These are phyloP conservation scores for Phytophthora kernoviae DNA, from an alignment of 352 stramenopile genomes.

Conservation along the genomic window DNA sequence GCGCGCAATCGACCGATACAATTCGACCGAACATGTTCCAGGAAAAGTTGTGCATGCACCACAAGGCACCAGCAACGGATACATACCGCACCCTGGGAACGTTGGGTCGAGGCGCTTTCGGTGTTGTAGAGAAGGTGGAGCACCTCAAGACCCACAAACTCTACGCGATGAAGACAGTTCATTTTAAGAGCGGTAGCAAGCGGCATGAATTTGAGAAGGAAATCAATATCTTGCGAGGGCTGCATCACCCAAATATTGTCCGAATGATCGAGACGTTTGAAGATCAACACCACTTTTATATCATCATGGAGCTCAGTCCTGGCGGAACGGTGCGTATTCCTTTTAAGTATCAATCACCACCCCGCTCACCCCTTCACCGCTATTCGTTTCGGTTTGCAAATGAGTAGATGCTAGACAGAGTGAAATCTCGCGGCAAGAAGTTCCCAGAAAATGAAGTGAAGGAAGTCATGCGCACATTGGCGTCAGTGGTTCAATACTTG, in stretches of 20 bases:
- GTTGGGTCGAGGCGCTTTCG: slow-evolving; percentile 74
- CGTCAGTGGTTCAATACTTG: slow-evolving; percentile 82
- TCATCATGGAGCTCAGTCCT: slow-evolving; percentile 85
- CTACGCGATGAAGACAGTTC: slow-evolving; percentile 85
- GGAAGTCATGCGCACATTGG: slow-evolving; percentile 59
- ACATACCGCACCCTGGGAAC: slow-evolving; percentile 59
- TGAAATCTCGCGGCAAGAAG: slow-evolving; percentile 49
- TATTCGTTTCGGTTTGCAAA: too few species aligned
- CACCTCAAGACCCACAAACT: slow-evolving; percentile 66
- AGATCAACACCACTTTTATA: slow-evolving; percentile 78
- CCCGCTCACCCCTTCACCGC: too few species aligned
- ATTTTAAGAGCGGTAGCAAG: slow-evolving; percentile 63
- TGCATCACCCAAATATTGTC: slow-evolving; percentile 86
- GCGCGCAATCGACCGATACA: slow-evolving; percentile 56
- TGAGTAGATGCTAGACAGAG: slow-evolving; percentile 58
- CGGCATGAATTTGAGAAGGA: slow-evolving; percentile 77
- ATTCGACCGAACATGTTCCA: slow-evolving; percentile 76
- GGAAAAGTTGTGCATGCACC: slow-evolving; percentile 78
- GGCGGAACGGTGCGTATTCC: slow-evolving; percentile 54
- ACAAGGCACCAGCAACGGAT: slow-evolving; percentile 54
- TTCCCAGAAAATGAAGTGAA: slow-evolving; percentile 68
- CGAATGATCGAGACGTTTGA: slow-evolving; percentile 83
- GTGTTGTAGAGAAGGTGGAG: slow-evolving; percentile 76
- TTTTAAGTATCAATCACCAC: too few species aligned
- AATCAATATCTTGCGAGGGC: slow-evolving; percentile 72